Evolutionary conservation across 805 yeast genomes (phyloP).

Genomic region (Candida sakaeoensis): DNA sequence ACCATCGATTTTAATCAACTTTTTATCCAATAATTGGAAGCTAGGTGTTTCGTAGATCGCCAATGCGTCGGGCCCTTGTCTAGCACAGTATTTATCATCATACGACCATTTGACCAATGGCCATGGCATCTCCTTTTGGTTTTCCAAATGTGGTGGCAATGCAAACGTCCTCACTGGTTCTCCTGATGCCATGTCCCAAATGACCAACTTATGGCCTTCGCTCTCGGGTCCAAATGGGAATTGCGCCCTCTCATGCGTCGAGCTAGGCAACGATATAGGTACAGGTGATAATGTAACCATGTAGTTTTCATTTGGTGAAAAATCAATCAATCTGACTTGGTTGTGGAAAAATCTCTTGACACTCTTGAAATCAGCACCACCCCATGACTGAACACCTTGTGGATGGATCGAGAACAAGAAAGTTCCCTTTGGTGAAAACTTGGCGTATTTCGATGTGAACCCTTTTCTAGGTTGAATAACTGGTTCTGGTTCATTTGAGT

Average conservation of each 20-base stretch:
- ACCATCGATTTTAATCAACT: constrained; percentile 77
- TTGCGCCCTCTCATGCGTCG: constrained; percentile 58
- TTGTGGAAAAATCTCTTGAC: constrained; percentile 81
- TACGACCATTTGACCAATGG: constrained; percentile 95
- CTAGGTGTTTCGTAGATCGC: constrained; percentile 81
- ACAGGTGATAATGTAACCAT: constrained; percentile 87
- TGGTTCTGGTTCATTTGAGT: constrained; percentile 67
- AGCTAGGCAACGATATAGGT: constrained; percentile 65
- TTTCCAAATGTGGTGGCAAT: constrained; percentile 68
- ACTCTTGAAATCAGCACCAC: constrained; percentile 75
- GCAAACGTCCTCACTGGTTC: constrained; percentile 88
- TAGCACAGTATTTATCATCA: constrained; percentile 90
- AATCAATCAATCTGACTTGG: constrained; percentile 83
- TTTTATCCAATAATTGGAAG: constrained; percentile 82
- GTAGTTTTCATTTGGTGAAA: constrained; percentile 88
- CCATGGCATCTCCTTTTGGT: constrained; percentile 79
- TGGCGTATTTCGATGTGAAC: constrained; percentile 85
- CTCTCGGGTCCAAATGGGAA: constrained; percentile 85
- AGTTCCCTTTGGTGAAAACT: constrained; percentile 92
- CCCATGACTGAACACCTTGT: constrained; percentile 95
- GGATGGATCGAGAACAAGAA: constrained; percentile 84
- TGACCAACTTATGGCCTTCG: constrained; percentile 88
- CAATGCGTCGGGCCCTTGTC: constrained; percentile 89
- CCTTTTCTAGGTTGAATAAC: constrained; percentile 74
- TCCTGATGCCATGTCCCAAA: constrained; percentile 88